phyloP scores from a whole-genome alignment of 495 filamentous ascomycete species.

The Podospora didyma region DNA sequence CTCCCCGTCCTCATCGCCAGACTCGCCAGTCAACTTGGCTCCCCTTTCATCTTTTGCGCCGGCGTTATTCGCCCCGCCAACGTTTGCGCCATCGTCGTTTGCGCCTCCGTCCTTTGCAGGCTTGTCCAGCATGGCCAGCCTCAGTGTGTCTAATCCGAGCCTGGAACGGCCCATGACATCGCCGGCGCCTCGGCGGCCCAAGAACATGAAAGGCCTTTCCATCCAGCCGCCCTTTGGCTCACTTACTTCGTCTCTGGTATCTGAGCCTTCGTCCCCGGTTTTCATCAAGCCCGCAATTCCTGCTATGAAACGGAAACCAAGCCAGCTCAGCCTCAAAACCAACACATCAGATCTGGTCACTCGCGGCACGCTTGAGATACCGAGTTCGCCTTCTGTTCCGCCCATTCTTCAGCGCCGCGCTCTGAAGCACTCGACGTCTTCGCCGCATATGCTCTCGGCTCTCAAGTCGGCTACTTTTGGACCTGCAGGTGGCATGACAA shows the following conservation, averaged over 20 bases:
- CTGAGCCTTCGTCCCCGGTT: constrained; percentile 75
- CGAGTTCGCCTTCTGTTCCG: constrained; percentile 39
- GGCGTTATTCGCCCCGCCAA: neutral
- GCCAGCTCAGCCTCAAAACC: constrained; percentile 65
- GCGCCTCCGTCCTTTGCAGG: constrained; percentile 42
- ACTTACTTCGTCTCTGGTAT: constrained; percentile 43
- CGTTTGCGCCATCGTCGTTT: constrained; percentile 39
- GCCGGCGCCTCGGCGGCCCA: constrained; percentile 68
- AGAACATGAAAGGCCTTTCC: constrained; percentile 92
- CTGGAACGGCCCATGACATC: constrained; percentile 56
- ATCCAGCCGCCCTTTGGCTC: constrained; percentile 68
- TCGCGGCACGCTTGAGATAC: constrained; percentile 38
- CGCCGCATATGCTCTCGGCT: constrained; percentile 50
- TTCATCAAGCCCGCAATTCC: constrained; percentile 74
- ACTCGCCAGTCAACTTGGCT: constrained; percentile 68
- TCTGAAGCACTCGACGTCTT: constrained; percentile 53
- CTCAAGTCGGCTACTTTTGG: constrained; percentile 51
- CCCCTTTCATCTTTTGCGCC: constrained; percentile 53
- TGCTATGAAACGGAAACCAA: constrained; percentile 68
- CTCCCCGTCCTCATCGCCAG: constrained; percentile 86
- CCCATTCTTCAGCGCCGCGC: constrained; percentile 51
- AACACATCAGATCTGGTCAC: constrained; percentile 46
- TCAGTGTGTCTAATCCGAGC: constrained; percentile 36
- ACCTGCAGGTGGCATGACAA: constrained; percentile 50
- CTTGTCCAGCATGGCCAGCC: constrained; percentile 39